These are phyloP conservation scores for Colletotrichum australisinense DNA, from an alignment of 2,329 filamentous ascomycete species.

Conservation along the genomic window DNA sequence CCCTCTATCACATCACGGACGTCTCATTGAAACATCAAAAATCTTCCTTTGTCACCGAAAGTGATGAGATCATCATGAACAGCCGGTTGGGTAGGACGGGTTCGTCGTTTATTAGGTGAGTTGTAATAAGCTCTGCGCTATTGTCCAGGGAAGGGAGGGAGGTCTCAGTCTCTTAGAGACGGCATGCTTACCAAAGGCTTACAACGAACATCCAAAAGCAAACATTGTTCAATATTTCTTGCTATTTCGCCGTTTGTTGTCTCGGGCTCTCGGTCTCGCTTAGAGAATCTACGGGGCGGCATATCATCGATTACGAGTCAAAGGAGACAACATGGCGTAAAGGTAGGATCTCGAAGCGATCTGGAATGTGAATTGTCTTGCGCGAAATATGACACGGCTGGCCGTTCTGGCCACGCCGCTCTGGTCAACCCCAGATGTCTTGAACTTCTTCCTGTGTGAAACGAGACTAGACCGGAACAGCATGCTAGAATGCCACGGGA, in stretches of 20 bases:
- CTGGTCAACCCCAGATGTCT: slow-evolving; percentile 22
- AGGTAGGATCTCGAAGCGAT: background rate
- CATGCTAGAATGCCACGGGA: background rate
- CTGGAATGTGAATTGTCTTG: slow-evolving; percentile 8
- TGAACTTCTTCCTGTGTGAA: background rate
- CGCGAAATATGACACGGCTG: background rate
- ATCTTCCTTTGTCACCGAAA: background rate
- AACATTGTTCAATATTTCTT: background rate
- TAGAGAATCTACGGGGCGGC: background rate
- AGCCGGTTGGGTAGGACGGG: too few species aligned
- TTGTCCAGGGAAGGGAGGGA: background rate
- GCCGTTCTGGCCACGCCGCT: background rate
- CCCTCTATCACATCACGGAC: background rate
- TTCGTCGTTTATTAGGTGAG: background rate
- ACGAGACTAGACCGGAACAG: background rate
- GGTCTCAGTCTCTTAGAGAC: background rate
- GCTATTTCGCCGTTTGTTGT: slow-evolving; percentile 23
- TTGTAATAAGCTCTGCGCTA: background rate
- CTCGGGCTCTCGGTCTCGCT: slow-evolving; percentile 7
- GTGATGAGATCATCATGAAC: background rate
- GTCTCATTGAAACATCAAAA: background rate
- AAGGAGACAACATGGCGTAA: slow-evolving; percentile 32
- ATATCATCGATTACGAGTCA: slow-evolving; percentile 7
- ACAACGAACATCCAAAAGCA: slow-evolving; percentile 2
- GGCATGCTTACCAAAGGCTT: slow-evolving; percentile 10